Evolutionary conservation across 495 filamentous ascomycete genomes (phyloP).

Genomic region (Polyplosphaeria fusca): DNA sequence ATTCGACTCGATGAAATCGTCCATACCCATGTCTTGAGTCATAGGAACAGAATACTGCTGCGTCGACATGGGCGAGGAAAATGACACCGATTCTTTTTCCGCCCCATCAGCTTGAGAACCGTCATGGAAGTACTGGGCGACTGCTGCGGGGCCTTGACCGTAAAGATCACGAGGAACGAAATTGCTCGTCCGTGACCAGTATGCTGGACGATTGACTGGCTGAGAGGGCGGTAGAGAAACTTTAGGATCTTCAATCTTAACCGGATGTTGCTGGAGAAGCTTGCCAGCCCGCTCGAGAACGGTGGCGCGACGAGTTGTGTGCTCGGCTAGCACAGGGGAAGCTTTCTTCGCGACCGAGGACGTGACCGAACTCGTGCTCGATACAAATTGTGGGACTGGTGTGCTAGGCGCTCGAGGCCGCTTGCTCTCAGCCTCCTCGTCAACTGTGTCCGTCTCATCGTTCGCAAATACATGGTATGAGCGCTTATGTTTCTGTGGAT

Average conservation of each 20-base stretch:
- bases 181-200: slow-evolving; percentile 32
- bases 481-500: slow-evolving; percentile 25
- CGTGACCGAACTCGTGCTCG: slow-evolving; percentile 30
- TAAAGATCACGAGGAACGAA: slow-evolving; percentile 43
- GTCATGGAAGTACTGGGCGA: slow-evolving; percentile 19
- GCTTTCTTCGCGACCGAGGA: too few relatives aligned
- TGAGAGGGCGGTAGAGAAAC: too few relatives aligned
- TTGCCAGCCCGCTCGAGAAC: too few relatives aligned
- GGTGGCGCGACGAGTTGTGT: too few relatives aligned
- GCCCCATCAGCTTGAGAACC: neutral
- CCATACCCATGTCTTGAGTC: neutral
- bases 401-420: slow-evolving; percentile 1
- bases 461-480: slow-evolving; percentile 1
- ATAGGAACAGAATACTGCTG: slow-evolving; percentile 16
- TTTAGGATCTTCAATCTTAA: too few relatives aligned
- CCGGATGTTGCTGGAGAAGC: too few relatives aligned
- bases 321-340: too few relatives aligned
- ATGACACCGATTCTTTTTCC: neutral
- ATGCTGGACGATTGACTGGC: slow-evolving; percentile 28
- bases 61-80: slow-evolving; percentile 13
- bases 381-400: neutral
- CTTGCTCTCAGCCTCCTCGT: slow-evolving; percentile 1
- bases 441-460: slow-evolving; percentile 4
- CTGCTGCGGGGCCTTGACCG: slow-evolving; percentile 30
- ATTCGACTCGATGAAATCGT: neutral